A percentile compares a stretch with the other conserved stretches of the same genome.
Evolutionary conservation across 345 rosid genomes (phyloP).

Genomic region (Populus nigra): DNA sequence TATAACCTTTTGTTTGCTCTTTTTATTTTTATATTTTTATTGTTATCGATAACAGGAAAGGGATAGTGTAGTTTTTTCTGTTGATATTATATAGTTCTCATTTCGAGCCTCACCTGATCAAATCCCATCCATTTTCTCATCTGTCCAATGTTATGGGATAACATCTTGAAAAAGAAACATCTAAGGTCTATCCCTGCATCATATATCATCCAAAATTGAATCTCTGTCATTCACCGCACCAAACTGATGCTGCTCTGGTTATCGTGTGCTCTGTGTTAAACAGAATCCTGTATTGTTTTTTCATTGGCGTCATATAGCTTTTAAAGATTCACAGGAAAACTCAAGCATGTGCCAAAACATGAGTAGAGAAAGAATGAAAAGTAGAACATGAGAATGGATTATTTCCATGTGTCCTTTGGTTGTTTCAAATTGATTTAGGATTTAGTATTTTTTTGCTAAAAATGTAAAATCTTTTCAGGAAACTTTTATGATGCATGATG

Average conservation of each 20-base stretch:
- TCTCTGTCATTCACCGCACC: not conserved
- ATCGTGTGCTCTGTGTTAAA: not conserved
- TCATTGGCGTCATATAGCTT: not conserved
- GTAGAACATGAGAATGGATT: not conserved
- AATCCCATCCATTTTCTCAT: not conserved
- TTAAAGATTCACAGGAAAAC: not conserved
- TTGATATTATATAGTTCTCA: not conserved
- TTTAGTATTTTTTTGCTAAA: not conserved
- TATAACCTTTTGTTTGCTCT: not conserved
- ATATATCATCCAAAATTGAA: not conserved
- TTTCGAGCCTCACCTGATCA: not conserved
- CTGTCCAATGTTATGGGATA: not conserved
- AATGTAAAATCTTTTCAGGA: constrained; percentile 52
- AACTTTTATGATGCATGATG: constrained; percentile 99
- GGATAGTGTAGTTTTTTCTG: not conserved
- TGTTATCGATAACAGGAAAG: not conserved
- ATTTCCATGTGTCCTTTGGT: not conserved
- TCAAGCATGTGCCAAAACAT: not conserved
- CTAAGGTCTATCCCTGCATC: not conserved
- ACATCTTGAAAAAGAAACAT: not conserved
- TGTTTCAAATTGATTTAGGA: not conserved
- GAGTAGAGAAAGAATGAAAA: not conserved
- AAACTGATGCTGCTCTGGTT: not conserved
- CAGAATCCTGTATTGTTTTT: not conserved
- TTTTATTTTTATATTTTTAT: not conserved